Evolutionary conservation across 805 yeast species (phyloP), one percentile per base, ranked within the genome.

Genomic region (Candida palmyrensis): DNA sequence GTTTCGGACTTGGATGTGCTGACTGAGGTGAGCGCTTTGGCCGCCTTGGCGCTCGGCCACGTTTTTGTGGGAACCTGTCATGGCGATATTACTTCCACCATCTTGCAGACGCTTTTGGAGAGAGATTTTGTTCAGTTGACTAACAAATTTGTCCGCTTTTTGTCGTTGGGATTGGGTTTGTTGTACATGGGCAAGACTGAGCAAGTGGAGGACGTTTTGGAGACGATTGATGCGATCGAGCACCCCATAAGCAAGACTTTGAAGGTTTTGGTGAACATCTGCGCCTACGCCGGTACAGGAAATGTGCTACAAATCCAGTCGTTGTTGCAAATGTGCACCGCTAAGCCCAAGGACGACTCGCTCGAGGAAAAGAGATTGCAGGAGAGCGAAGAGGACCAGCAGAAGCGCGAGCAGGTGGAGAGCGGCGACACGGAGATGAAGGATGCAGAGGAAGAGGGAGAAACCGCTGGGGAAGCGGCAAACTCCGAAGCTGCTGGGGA

Each of bases 281-380:
- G 97, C 65, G 95, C 97, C 3, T 89, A 83, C 63, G 94, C 96
- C 8, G 98, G 97, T 42, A 87, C 97, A 25, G 98, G 98, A 46
- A 92, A 92, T 55, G 98, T 92, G 20, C 73, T 92, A 41, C 92
- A 89, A 65, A 84, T 92, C 41, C 98, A 92, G 66, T 79, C 86
- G 24, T 70, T 92, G 51, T 73, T 90, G 49, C 95, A 87, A 49
- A 87, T 88, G 73, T 77, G 92, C 53, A 82, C 95, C 5, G 78
- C 79, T n/a, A 77, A 76, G 45, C 76, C 79, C 27, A 62, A 63
- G 36, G 83, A 76, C 30, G 66, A 66, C 13, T 67, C 66, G 9
- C 78, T 72, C 0, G 78, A 71, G 13, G 83, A 77, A 6, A 79
- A 76, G 26, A 83, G 76, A 13, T 75, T 70, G 34, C 76, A 68